phyloP scores from a whole-genome alignment of 257 asterid genomes.

The Fraxinus americana region DNA sequence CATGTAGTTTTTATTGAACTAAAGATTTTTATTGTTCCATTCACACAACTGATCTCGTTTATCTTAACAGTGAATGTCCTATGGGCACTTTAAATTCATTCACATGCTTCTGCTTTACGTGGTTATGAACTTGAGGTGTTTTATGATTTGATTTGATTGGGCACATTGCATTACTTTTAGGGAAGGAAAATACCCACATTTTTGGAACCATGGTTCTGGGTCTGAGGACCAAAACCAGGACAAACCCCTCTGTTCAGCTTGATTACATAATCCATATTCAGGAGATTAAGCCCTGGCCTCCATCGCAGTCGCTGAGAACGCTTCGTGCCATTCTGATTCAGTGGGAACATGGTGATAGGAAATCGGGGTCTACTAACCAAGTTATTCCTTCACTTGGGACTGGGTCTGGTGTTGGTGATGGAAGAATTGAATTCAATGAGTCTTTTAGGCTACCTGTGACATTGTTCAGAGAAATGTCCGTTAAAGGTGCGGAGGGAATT shows the following conservation, averaged over 20 bases:
- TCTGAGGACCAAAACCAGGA: slow-evolving; percentile 54
- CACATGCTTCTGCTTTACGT: neutral
- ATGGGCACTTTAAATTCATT: neutral
- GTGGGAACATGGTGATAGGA: slow-evolving; percentile 70
- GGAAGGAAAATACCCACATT: slow-evolving; percentile 14
- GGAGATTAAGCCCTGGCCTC: slow-evolving; percentile 92
- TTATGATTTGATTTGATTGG: slow-evolving; percentile 19
- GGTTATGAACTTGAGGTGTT: slow-evolving; percentile 6
- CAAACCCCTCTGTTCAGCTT: slow-evolving; percentile 52
- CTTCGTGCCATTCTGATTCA: slow-evolving; percentile 63
- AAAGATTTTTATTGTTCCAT: neutral
- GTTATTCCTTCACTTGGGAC: slow-evolving; percentile 57
- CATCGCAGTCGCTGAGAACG: slow-evolving; percentile 65
- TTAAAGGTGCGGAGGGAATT: slow-evolving; percentile 44
- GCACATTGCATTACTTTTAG: slow-evolving; percentile 18
- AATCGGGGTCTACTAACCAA: slow-evolving; percentile 65
- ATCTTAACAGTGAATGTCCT: neutral
- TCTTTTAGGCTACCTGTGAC: slow-evolving; percentile 68
- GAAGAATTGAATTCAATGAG: slow-evolving; percentile 64
- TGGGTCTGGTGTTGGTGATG: slow-evolving; percentile 63
- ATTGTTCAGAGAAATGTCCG: slow-evolving; percentile 49
- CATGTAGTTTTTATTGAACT: neutral
- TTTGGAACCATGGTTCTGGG: slow-evolving; percentile 67
- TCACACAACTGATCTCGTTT: neutral
- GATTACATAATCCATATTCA: slow-evolving; percentile 61